phyloP scores from a whole-genome alignment of 1,139 yeast genomes.

The Blastobotrys capitulatus region DNA sequence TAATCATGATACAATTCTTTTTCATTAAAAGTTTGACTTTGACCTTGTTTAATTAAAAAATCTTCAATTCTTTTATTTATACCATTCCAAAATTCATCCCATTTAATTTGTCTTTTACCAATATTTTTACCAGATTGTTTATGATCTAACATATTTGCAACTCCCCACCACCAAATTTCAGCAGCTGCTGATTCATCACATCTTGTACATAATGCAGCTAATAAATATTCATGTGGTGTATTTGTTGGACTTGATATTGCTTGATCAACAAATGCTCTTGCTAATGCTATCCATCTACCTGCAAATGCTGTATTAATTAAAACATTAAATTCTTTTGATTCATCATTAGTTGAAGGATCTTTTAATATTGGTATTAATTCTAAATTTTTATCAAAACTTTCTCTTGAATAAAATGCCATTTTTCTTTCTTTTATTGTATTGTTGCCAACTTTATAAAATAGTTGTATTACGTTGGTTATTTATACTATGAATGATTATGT shows the following conservation, averaged over 20 bases:
- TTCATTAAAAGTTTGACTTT: background rate
- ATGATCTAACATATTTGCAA: background rate
- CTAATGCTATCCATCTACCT: background rate
- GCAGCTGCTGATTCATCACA: background rate
- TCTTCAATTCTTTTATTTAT: background rate
- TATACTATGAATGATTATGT: background rate
- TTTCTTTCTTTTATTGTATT: background rate
- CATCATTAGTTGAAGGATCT: background rate
- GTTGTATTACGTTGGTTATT: background rate
- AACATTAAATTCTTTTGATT: background rate
- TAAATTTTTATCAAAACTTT: background rate
- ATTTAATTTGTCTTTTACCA: background rate
- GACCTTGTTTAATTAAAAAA: background rate
- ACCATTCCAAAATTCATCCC: background rate
- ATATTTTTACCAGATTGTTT: background rate
- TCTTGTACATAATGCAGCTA: background rate
- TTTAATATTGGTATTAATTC: background rate
- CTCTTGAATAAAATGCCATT: background rate
- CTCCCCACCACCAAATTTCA: constrained; percentile 5
- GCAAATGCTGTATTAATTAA: background rate
- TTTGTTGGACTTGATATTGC: background rate
- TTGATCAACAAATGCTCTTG: background rate
- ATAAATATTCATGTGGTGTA: background rate
- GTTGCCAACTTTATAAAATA: background rate
- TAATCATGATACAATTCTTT: background rate